Evolutionary conservation across 345 rosid genomes (phyloP), one percentile per base, ranked within the genome.

Genomic region (Rhizophora mangle): DNA sequence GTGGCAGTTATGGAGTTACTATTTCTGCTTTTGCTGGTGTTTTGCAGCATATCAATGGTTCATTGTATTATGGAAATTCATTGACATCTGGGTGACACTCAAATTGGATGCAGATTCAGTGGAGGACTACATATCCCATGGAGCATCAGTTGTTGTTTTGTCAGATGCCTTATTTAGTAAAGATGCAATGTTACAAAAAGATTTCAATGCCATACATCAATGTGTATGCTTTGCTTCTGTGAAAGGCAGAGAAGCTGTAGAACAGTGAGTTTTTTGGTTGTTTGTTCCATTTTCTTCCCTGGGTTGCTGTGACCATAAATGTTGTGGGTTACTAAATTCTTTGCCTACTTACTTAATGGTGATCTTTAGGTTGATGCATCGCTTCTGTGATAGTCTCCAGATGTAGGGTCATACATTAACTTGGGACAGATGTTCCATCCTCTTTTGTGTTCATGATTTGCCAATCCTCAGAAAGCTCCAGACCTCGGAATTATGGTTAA

Each of bases 101-200:
- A 52, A 62, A 30, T 69, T 63, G 63, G 71, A 73, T 62, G 63
- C 81, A 86, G 90, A 81, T 69, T 82, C 80, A 21, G 59, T 80
- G 27, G 80, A 73, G 34, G 83, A 79, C 21, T 86, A 82, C 62
- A 82, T 86, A 60, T 71, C 70, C 46, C 55, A 39, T 51, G 90
- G 87, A 66, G 90, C 90, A 65, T 66, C 81, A 51, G 70, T 86
- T n/a, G 90, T 84, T 37, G 85, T 86, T 60, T 68, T 86, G 43
- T 86, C 88, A 1, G 87, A 82, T 73, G 84, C 88, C 69, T 84
- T 82, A 65, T 84, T 86, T 57, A 58, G 72, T 74, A 82, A 81
- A 64, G 80, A 60, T 27, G 84, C 85, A 59, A 82, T 82, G 82
- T 29, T 32, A 63, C 72, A 63, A 51, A 72, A 64, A 27, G 71